Base-by-base conservation (phyloP, 768 basidiomycete species). In the Cyclocybe aegerita region DNA sequence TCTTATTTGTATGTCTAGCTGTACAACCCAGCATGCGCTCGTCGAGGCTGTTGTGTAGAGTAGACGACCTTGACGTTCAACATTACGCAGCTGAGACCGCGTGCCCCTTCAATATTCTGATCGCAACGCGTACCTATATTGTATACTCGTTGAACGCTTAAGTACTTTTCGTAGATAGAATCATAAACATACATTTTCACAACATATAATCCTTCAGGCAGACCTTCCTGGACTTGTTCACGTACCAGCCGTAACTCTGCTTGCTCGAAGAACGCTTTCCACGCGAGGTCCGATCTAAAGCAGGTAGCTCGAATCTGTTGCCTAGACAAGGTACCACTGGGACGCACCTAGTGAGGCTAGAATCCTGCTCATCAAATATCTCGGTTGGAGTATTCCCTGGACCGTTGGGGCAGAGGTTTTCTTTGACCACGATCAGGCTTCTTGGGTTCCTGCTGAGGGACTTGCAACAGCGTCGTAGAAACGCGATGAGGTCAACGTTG, bases 381-480 rank as follows among this genome's bases (percentile, higher is more conserved):
- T 77, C 71, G 16, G 71, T 68, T 0, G 83, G 73, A 11, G 66
- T 65, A 1, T 79, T 86, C 31, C 77, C 79, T 1, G 52, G 46
- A 1, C 52, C 60, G 60, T 95, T 85, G 1, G 73, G 65, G 63
- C 93, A 96, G 12, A 88, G 57, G 62, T 97, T 97, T 71, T 99
- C 96, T 67, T 99, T 99, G 39, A 95, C 86, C 10, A 98, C 76
- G 46, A 98, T 87, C 35, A 90, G 52, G 48, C 86, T 84, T 37
- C 67, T 69, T 3, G 63, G 66, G 32, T 69, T 64, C 42, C 68
- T 66, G 40, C 63, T 66, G 50, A 98, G 65, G 0, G 92, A 82
- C 2, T 68, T 70, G 41, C 76, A 75, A 53, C 85, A 77, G 41
- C 84, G 74, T 57, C 76, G 71, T 56, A 98, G 76, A 70, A 98